phyloP scores from a whole-genome alignment of 306 rosid species.

The Cucurbita moschata region DNA sequence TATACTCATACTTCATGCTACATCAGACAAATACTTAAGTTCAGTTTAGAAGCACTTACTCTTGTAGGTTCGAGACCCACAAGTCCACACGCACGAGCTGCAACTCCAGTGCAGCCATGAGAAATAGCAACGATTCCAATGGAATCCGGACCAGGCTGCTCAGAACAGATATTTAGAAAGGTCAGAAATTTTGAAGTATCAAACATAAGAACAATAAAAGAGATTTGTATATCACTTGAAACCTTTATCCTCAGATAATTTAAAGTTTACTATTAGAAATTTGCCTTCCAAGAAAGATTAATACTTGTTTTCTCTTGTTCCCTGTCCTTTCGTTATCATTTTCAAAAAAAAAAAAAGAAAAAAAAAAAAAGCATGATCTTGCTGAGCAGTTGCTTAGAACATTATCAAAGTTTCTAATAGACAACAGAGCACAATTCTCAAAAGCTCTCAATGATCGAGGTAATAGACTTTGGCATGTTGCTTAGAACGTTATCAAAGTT shows the following conservation, averaged over 20 bases:
- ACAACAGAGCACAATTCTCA: background rate
- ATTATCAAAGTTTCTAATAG: background rate
- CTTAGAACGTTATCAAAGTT: constrained; percentile 29
- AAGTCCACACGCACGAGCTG: constrained; percentile 98
- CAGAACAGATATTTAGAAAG: background rate
- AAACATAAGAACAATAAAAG: background rate
- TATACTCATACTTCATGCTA: background rate
- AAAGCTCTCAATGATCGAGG: background rate
- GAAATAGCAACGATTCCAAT: constrained; percentile 99
- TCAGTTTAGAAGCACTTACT: constrained; percentile 31
- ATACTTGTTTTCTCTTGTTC: background rate
- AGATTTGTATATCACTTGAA: background rate
- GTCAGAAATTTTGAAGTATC: background rate
- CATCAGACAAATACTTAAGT: background rate
- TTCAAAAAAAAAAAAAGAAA: background rate
- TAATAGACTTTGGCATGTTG: constrained; percentile 9
- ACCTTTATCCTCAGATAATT: background rate
- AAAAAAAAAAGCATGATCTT: background rate
- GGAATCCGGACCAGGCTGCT: constrained; percentile 99
- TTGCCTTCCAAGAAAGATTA: background rate
- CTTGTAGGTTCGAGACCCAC: constrained; percentile 95
- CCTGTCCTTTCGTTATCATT: background rate
- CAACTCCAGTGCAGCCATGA: constrained; percentile 97
- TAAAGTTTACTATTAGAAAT: background rate
- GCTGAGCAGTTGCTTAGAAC: background rate